Conservation (phyloP, 345 rosid species). For the Ceriops tagal region DNA sequence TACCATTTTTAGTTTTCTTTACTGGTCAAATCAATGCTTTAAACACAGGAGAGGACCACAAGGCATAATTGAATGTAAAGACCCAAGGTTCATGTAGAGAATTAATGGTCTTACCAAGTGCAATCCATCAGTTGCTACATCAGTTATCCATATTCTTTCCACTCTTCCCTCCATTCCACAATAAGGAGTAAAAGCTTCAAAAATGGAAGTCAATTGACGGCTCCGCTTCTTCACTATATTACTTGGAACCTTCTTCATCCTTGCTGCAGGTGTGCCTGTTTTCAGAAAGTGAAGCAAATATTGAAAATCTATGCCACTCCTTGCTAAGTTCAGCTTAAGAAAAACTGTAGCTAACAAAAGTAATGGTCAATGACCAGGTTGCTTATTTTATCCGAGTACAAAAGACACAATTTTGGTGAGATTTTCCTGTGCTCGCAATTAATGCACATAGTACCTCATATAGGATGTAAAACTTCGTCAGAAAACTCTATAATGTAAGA, state of each 20-base stretch:
- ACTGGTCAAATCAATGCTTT: background rate
- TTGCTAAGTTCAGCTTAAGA: background rate
- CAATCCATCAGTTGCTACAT: conserved; percentile 74
- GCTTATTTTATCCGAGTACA: too few relatives aligned
- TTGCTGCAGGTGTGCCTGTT: conserved; percentile 92
- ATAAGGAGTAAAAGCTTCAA: conserved; percentile 87
- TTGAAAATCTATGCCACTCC: background rate
- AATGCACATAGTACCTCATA: background rate
- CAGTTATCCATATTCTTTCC: conserved; percentile 96
- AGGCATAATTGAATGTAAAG: background rate
- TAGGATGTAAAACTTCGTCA: background rate
- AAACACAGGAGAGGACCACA: background rate
- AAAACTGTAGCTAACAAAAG: too few relatives aligned
- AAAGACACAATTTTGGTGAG: too few relatives aligned
- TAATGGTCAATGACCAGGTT: too few relatives aligned
- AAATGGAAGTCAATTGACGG: conserved; percentile 79
- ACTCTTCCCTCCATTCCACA: conserved; percentile 72
- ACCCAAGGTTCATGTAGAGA: background rate
- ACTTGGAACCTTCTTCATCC: conserved; percentile 94
- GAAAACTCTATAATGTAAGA: background rate
- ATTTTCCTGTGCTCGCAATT: background rate
- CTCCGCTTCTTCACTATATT: conserved; percentile 75
- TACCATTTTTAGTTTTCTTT: background rate
- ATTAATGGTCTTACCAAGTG: conserved; percentile 59
- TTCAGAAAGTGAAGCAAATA: conserved; percentile 9